phyloP scores from a whole-genome alignment of 441 rosid species.

The Dalechampia spathulata region DNA sequence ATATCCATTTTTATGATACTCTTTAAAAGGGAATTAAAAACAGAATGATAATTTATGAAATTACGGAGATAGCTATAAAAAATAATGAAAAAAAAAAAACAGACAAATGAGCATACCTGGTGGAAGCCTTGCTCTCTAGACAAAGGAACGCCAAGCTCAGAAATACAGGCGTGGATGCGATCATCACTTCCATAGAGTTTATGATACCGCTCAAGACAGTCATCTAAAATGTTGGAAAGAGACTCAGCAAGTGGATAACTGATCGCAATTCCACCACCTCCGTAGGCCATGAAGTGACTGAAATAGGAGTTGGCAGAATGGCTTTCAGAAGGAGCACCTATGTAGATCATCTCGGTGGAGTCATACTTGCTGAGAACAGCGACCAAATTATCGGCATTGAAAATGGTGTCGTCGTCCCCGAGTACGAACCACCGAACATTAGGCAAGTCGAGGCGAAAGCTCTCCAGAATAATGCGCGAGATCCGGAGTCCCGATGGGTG shows the following conservation, averaged over 20 bases:
- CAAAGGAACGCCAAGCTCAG: constrained; percentile 83
- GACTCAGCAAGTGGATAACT: constrained; percentile 73
- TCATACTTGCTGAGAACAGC: constrained; percentile 70
- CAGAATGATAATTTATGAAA: too few relatives aligned
- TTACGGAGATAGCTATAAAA: too few relatives aligned
- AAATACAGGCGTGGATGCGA: constrained; percentile 82
- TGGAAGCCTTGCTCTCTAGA: constrained; percentile 80
- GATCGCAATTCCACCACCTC: constrained; percentile 95
- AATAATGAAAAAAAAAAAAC: not conserved
- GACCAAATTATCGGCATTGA: constrained; percentile 58
- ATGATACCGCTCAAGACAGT: constrained; percentile 71
- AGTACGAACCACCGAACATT: constrained; percentile 74
- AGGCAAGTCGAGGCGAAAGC: constrained; percentile 55
- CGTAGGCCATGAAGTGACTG: constrained; percentile 83
- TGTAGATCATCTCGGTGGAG: constrained; percentile 61
- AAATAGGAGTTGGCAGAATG: constrained; percentile 84
- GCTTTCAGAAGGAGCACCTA: constrained; percentile 75
- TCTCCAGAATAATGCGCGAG: constrained; percentile 60
- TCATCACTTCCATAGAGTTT: constrained; percentile 87
- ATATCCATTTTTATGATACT: too few relatives aligned
- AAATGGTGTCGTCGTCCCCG: constrained; percentile 84
- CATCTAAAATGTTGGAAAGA: constrained; percentile 54
- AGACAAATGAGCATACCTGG: constrained; percentile 39
- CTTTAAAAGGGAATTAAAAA: too few relatives aligned
- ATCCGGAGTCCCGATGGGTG: constrained; percentile 91